Conservation (phyloP, 306 rosid genomes). For the Quercus dentata region DNA sequence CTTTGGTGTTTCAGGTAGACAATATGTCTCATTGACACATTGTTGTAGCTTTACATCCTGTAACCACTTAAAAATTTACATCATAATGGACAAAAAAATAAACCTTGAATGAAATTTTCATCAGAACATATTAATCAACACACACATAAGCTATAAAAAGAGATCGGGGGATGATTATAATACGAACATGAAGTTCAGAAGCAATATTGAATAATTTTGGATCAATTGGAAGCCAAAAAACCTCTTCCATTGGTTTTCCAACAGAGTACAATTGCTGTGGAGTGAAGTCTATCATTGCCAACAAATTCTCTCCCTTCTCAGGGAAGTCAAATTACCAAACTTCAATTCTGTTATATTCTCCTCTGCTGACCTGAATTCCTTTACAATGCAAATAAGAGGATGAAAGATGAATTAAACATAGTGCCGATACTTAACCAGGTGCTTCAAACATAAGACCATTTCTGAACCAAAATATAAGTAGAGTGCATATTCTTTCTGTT, state of each 20-base stretch:
- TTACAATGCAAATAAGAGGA: neutral
- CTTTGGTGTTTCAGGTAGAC: constrained; percentile 12
- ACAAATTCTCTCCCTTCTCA: too few relatives aligned
- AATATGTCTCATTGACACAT: constrained; percentile 15
- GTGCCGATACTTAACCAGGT: neutral
- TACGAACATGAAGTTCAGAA: neutral
- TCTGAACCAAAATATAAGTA: neutral
- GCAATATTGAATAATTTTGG: neutral
- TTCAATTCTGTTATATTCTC: too few relatives aligned
- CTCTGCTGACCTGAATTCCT: constrained; percentile 1
- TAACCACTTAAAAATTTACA: neutral
- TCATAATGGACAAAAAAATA: neutral
- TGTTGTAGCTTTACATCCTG: constrained; percentile 5
- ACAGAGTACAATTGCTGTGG: too few relatives aligned
- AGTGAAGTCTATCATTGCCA: too few relatives aligned
- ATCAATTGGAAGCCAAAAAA: too few relatives aligned
- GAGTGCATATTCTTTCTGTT: neutral
- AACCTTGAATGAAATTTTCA: neutral
- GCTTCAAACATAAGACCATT: neutral
- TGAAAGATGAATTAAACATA: neutral
- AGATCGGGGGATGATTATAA: neutral
- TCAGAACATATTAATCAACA: neutral
- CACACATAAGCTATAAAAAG: neutral
- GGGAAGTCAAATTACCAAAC: too few relatives aligned
- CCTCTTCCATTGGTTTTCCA: too few relatives aligned